Evolutionary conservation across 2,329 filamentous ascomycete species (phyloP), one percentile per base, ranked within the genome.

Genomic region (Westerdykella aurantiaca): DNA sequence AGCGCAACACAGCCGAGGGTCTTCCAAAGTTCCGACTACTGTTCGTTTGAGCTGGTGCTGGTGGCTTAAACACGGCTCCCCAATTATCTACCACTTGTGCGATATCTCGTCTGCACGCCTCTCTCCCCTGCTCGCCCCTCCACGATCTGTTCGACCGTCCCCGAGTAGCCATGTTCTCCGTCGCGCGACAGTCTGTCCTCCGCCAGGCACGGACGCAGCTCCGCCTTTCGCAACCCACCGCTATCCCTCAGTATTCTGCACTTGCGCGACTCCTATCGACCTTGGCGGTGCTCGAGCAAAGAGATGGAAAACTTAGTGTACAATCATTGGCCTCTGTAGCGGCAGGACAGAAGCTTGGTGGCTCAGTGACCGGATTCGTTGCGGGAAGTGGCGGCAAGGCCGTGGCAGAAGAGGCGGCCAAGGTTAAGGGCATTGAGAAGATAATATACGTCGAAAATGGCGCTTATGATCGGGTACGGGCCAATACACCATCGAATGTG

Each of bases 341-440:
- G 7, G 93, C 93, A 7, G 91, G 89, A 16, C 79, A 85, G 68
- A 90, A 90, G 68, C 72, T 97, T 6, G 91, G 91, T 44, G 91
- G 90, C 4, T 73, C 85, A 5, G 77, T 98, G 41, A 90, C 91
- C 51, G 93, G 79, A 13, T 93, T 98, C 58, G 73, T 97, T 41
- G 93, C 93, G 25, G 93, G 93, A 21, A 80, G 76, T 58, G 85
- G 82, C 59, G 82, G 86, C 53, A 87, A 89, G 70, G 63, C 70
- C 43, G 85, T 83, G 6, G 93, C 90, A 41, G 82, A 86, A 45
- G 83, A 94, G 70, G 89, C 86, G 18, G 86, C 89, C 51, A 95
- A 95, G 72, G 83, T 95, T 33, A 82, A 88, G 53, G 93, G 93
- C 22, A 72, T 98, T 34, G 88, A 95, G 59, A 97, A 96, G 76